A percentile compares a stretch with the other conserved stretches of the same genome.
These are phyloP conservation scores for Ilyonectria mors-panacis DNA, from an alignment of 2,329 filamentous ascomycete species.

Conservation along the genomic window DNA sequence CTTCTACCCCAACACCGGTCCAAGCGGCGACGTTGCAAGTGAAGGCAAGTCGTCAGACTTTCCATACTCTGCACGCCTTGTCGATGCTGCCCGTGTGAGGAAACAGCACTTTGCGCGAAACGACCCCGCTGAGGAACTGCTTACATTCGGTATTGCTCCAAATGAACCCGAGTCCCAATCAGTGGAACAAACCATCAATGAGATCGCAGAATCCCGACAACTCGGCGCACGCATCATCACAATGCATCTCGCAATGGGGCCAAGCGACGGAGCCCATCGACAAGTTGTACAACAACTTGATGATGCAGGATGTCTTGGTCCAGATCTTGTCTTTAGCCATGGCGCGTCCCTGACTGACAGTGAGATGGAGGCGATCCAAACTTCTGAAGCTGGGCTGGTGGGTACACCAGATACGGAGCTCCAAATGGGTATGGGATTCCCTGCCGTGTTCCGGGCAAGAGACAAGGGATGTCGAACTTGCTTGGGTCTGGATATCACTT, in stretches of 20 bases:
- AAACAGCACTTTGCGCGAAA: background rate
- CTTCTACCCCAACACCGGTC: background rate
- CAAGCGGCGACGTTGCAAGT: too few relatives aligned
- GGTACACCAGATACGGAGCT: constrained; percentile 1
- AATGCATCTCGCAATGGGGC: background rate
- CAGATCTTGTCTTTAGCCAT: constrained; percentile 9
- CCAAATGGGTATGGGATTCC: constrained; percentile 6
- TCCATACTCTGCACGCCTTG: too few relatives aligned
- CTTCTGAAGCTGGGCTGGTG: background rate
- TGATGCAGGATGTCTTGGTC: background rate
- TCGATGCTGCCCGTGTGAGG: background rate
- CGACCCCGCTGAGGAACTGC: background rate
- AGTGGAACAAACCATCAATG: background rate
- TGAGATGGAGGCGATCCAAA: background rate
- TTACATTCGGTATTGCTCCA: background rate
- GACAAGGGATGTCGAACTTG: background rate
- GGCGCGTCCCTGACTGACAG: background rate
- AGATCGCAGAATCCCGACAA: background rate
- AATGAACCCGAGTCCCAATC: background rate
- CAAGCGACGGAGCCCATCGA: too few relatives aligned
- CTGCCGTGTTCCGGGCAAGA: background rate
- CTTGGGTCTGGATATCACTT: constrained; percentile 5
- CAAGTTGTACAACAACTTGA: background rate
- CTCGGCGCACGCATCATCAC: constrained; percentile 4
- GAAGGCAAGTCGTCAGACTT: background rate